Base-by-base conservation (phyloP, 2,329 filamentous ascomycete genomes). In the Alternaria rosae region DNA sequence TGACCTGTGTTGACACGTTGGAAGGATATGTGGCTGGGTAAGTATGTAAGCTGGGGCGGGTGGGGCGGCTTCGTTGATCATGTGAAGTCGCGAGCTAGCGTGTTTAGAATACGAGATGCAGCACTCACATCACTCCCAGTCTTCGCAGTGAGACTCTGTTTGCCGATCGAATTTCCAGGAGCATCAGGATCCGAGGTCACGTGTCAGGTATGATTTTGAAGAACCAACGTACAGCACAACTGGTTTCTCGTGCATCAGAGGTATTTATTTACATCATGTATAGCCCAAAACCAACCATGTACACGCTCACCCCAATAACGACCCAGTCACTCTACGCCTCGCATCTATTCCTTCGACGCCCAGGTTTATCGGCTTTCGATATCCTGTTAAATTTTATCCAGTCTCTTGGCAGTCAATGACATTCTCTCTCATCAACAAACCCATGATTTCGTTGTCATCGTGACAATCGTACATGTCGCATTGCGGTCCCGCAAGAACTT, bases 1-100 rank as follows among this genome's bases (percentile, higher is more conserved):
- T 53, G 20, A 45, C 10, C 15, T 20, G 42, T 65, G 44, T 58
- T 60, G 60, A 67, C 63, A 68, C 68, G 61, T 64, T 64, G 55
- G 43, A 52, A 52, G 38, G 32, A 38, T 28, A 45, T 59, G 53
- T 53, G 23, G 48, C 21, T 32, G 41, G 38, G 45, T 12, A 13
- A 17, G 35, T 38, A 38, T 38, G 32, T 62, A 54, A 59, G 64
- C 61, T 23, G 62, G 30, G 52, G 38, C 30, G 41, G 61, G 53
- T 64, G 63, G 61, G 64, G 64, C 64, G 44, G 54, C 38, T 52
- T 47, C 45, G 20, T 25, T 17, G 50, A 48, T 58, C 64, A 66
- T 48, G 57, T 64, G 61, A 56, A 48, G 45, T 42, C 61, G 61
- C 54, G 57, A 57, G 55, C 58, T 62, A 62, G 59, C 59, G 59